A percentile compares a stretch with the other conserved stretches of the same genome.
These are phyloP conservation scores for Spiromastix sp. DNA, from an alignment of 2,329 filamentous ascomycete species.

Conservation along the genomic window DNA sequence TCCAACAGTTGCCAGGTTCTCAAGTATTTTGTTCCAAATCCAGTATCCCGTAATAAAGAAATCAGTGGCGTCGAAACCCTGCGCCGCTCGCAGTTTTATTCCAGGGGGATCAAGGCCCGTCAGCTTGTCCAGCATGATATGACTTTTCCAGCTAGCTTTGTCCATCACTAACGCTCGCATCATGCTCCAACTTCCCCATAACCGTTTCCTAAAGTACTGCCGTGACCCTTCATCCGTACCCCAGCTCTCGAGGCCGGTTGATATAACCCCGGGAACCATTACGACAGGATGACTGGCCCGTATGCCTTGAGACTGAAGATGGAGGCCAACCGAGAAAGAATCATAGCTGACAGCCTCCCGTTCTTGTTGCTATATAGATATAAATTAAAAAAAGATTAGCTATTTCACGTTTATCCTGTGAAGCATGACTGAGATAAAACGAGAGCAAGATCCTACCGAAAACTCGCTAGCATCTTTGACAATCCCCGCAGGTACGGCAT, in stretches of 20 bases:
- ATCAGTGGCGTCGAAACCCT: constrained; percentile 95
- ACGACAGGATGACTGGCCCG: constrained; percentile 77
- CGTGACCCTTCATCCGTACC: constrained; percentile 75
- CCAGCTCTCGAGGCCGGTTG: constrained; percentile 94
- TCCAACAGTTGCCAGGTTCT: constrained; percentile 89
- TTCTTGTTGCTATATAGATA: constrained; percentile 55
- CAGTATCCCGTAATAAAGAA: constrained; percentile 78
- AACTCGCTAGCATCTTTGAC: constrained; percentile 78
- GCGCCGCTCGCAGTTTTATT: constrained; percentile 82
- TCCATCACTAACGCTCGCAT: constrained; percentile 90
- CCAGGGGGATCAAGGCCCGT: constrained; percentile 85
- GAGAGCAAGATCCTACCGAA: constrained; percentile 48
- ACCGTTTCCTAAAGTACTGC: constrained; percentile 82
- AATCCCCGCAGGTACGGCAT: constrained; percentile 77
- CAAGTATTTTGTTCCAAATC: constrained; percentile 99
- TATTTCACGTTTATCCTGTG: too few species aligned
- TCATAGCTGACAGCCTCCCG: constrained; percentile 84
- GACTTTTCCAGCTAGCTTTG: constrained; percentile 87
- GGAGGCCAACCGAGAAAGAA: constrained; percentile 81
- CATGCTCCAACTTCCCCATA: constrained; percentile 99
- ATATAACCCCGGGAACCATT: constrained; percentile 97
- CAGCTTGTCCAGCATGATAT: constrained; percentile 90
- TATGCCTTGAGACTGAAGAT: constrained; percentile 71
- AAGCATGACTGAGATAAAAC: too few species aligned
- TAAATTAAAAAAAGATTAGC: constrained; percentile 1